Evolutionary conservation across 805 yeast genomes (phyloP), one percentile per base, ranked within the genome.

Genomic region (Grigorovia humatica): DNA sequence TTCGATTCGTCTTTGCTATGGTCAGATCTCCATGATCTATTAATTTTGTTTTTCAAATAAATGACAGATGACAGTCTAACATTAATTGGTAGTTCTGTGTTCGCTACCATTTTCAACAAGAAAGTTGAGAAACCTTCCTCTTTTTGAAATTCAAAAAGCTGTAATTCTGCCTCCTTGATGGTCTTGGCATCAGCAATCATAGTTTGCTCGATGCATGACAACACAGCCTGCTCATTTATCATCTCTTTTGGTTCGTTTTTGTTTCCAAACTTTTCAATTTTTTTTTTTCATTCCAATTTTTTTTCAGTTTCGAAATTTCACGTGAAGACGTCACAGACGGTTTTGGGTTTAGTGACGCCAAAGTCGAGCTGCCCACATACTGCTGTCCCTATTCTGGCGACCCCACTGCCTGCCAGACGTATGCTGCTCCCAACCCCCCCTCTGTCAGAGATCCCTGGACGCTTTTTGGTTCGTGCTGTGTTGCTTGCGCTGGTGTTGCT

Each of bases 1-100:
- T 17, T 66, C n/a, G 60, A 61, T 12, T 60, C 68, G 12, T 56
- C 53, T 18, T 57, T 57, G 44, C 56, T 60, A 23, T 68, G 66
- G 87, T 88, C 82, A 52, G 74, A 70, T 41, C 73, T 68, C 89
- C 90, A 83, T 50, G 74, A 71, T 43, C 74, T 69, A 43, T 74
- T 74, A 35, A 84, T 70, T 52, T 78, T 73, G 64, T 85, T 85
- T 62, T 85, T 85, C 65, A 83, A 78, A 62, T 79, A 83, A 6
- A 85, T 83, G 0, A 85, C 82, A 6, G 84, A 75, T 12, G 87
- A 83, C 54, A 78, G 70, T 53, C 80, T 73, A 48, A 80, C 74
- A 12, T 72, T 70, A 7, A 59, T 54, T 5, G 78, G 69, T 32
- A 72, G 67, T 4, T 70, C 66, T 2, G 64, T 64, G 57, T 81